These are phyloP conservation scores for Sporothrix dimorphospora DNA, from an alignment of 2,329 filamentous ascomycete species.

Conservation along the genomic window DNA sequence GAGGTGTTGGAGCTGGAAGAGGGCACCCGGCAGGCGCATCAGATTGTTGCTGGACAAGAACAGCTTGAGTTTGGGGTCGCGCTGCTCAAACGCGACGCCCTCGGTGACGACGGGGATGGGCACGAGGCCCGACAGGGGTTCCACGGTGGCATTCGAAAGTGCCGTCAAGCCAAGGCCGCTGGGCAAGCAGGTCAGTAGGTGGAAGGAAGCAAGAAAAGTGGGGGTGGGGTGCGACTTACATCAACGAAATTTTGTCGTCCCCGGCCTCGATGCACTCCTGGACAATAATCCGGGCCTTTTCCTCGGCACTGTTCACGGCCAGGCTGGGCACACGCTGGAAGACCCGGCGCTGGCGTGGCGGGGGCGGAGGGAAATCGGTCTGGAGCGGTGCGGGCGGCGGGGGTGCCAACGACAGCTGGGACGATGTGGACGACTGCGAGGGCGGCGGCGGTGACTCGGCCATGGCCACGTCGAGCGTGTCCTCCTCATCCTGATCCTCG, in stretches of 20 bases:
- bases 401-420: conserved; percentile 49
- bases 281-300: conserved; percentile 54
- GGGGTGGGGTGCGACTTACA: neutral
- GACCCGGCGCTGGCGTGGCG: conserved; percentile 37
- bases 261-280: conserved; percentile 60
- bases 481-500: conserved; percentile 41
- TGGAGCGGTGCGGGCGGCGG: conserved; percentile 33
- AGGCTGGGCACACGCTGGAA: conserved; percentile 38
- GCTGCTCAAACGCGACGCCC: conserved; percentile 62
- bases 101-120: conserved; percentile 58
- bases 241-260: conserved; percentile 54
- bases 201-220: too few species aligned
- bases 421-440: conserved; percentile 65
- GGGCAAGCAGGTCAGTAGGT: neutral
- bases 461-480: conserved; percentile 62
- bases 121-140: conserved; percentile 58
- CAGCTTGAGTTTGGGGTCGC: conserved; percentile 62
- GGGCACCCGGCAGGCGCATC: conserved; percentile 56
- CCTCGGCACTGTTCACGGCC: conserved; percentile 44
- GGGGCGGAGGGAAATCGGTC: conserved; percentile 46
- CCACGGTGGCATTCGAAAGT: conserved; percentile 61
- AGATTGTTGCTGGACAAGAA: conserved; percentile 65
- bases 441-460: conserved; percentile 49
- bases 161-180: conserved; percentile 50
- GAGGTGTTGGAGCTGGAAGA: conserved; percentile 65